Conservation (phyloP, 805 yeast species). For the Blastobotrys terrestris region DNA sequence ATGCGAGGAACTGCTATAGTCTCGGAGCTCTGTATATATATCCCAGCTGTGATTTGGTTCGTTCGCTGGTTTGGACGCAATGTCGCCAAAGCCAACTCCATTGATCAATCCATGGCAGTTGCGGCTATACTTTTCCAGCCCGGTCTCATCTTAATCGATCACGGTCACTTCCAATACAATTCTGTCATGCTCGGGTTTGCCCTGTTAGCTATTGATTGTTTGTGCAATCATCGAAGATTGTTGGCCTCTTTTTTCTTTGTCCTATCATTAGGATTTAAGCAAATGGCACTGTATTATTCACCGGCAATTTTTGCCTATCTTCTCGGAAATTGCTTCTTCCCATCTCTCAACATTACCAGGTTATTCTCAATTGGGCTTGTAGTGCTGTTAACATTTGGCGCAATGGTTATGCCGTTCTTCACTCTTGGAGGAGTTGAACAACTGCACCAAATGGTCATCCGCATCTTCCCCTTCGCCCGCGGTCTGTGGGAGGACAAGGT, state of each 20-base stretch:
- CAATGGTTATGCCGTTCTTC: slow-evolving; percentile 56
- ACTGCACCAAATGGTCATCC: slow-evolving; percentile 47
- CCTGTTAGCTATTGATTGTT: slow-evolving; percentile 56
- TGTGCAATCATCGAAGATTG: slow-evolving; percentile 56
- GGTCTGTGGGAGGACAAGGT: slow-evolving; percentile 97
- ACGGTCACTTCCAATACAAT: slow-evolving; percentile 96
- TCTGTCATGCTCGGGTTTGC: slow-evolving; percentile 90
- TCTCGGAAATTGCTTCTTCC: slow-evolving; percentile 45
- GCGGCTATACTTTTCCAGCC: slow-evolving; percentile 85
- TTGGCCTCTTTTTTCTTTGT: slow-evolving; percentile 75
- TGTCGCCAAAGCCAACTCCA: slow-evolving; percentile 43
- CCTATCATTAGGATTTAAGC: slow-evolving; percentile 76
- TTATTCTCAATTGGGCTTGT: slow-evolving; percentile 58
- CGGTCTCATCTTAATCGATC: slow-evolving; percentile 75
- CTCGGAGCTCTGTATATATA: slow-evolving; percentile 66
- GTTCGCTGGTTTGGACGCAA: slow-evolving; percentile 65
- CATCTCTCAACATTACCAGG: slow-evolving; percentile 48
- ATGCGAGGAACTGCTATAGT: slow-evolving; percentile 78
- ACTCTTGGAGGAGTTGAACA: slow-evolving; percentile 36
- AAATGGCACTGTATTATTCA: slow-evolving; percentile 90
- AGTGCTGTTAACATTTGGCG: slow-evolving; percentile 48
- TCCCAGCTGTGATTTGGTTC: slow-evolving; percentile 73
- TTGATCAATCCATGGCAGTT: slow-evolving; percentile 70
- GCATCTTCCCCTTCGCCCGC: slow-evolving; percentile 88
- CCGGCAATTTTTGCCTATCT: slow-evolving; percentile 82